phyloP scores from a whole-genome alignment of 352 stramenopile species.

The Pythium utonaiense region DNA sequence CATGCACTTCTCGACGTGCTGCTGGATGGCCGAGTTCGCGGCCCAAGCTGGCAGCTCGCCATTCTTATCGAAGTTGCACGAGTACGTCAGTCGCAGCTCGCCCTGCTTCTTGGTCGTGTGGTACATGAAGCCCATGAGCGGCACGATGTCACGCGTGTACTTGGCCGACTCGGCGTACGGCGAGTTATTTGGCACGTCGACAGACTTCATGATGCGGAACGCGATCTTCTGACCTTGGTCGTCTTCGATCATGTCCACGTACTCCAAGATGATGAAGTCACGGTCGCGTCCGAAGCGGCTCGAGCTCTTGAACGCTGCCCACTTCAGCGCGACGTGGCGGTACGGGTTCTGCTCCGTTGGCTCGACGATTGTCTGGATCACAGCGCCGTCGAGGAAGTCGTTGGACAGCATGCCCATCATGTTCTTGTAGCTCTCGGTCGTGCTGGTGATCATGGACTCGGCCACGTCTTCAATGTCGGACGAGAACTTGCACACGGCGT shows the following conservation, averaged over 20 bases:
- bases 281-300: slow-evolving; percentile 74
- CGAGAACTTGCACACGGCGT: slow-evolving; percentile 79
- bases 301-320: slow-evolving; percentile 83
- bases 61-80: slow-evolving; percentile 85
- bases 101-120: slow-evolving; percentile 73
- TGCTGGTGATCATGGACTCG: slow-evolving; percentile 76
- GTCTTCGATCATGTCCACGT: slow-evolving; percentile 88
- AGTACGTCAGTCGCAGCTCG: slow-evolving; percentile 86
- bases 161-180: slow-evolving; percentile 54
- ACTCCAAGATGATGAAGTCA: slow-evolving; percentile 83
- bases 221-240: slow-evolving; percentile 78
- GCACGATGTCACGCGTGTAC: slow-evolving; percentile 71
- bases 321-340: slow-evolving; percentile 83
- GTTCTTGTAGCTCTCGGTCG: slow-evolving; percentile 74
- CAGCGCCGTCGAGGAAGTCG: slow-evolving; percentile 79
- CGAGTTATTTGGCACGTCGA: slow-evolving; percentile 61
- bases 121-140: slow-evolving; percentile 86
- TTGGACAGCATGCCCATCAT: slow-evolving; percentile 86
- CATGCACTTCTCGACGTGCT: slow-evolving; percentile 85
- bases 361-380: slow-evolving; percentile 79
- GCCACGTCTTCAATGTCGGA: slow-evolving; percentile 80
- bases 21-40: slow-evolving; percentile 82
- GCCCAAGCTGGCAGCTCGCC: slow-evolving; percentile 78
- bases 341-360: slow-evolving; percentile 58
- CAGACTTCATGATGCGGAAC: slow-evolving; percentile 83